These are phyloP conservation scores for Camellia granthamiana DNA, from an alignment of 148 eudicot genomes.

Conservation along the genomic window DNA sequence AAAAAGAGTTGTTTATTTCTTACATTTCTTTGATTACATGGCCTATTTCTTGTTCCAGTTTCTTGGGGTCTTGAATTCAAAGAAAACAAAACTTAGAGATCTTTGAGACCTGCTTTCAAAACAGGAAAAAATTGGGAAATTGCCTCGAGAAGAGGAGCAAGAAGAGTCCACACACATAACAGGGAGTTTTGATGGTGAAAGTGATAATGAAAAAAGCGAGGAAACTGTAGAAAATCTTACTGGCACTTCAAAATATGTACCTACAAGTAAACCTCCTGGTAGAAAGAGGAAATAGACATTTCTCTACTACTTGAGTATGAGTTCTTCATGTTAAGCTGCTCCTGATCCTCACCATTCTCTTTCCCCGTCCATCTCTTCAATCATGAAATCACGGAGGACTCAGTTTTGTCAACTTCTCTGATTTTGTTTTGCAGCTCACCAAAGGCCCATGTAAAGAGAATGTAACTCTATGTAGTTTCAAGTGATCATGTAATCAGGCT, in stretches of 20 bases:
- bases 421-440: neutral
- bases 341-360: neutral
- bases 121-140: conserved; percentile 31
- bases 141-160: conserved; percentile 54
- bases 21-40: neutral
- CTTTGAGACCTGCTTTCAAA: conserved; percentile 61
- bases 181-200: conserved; percentile 45
- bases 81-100: conserved; percentile 87
- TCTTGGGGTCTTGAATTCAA: conserved; percentile 72
- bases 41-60: conserved; percentile 42
- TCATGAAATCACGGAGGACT: too few species aligned
- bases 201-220: conserved; percentile 36
- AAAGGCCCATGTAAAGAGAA: neutral
- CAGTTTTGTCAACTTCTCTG: too few species aligned
- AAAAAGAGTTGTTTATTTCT: neutral
- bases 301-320: neutral
- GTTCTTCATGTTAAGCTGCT: neutral
- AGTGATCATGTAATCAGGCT: neutral
- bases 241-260: conserved; percentile 40
- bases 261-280: conserved; percentile 35
- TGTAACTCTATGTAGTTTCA: neutral
- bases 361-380: too few species aligned
- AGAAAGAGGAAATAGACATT: conserved; percentile 43
- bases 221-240: conserved; percentile 27
- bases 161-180: conserved; percentile 67